phyloP scores from a whole-genome alignment of 305 asterid genomes.

The Plantago lanceolata region DNA sequence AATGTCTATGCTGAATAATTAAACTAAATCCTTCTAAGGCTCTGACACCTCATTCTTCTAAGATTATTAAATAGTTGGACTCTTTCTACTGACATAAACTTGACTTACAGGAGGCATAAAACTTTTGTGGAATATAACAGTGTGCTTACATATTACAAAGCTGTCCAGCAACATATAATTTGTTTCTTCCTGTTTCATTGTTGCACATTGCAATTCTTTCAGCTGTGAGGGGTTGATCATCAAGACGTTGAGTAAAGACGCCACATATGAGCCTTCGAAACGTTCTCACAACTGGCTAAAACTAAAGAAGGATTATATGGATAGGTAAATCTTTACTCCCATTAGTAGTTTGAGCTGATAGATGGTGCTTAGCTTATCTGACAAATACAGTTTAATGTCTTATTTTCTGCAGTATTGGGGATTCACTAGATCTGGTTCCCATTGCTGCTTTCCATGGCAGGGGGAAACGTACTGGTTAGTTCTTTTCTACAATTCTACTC shows the following conservation, averaged over 20 bases:
- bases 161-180: not conserved
- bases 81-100: too few relatives aligned
- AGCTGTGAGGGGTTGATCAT: conserved; percentile 88
- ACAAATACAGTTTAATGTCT: conserved; percentile 1
- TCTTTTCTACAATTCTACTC: conserved; percentile 38
- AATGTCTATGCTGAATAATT: too few relatives aligned
- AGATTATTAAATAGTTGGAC: too few relatives aligned
- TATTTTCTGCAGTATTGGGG: conserved; percentile 64
- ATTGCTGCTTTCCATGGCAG: conserved; percentile 84
- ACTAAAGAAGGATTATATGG: conserved; percentile 89
- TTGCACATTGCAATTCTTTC: not conserved
- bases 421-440: conserved; percentile 94
- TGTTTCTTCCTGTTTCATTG: too few relatives aligned
- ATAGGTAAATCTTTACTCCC: conserved; percentile 42
- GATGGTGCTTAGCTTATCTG: conserved; percentile 25
- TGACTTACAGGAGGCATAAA: too few relatives aligned
- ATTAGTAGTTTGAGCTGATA: conserved; percentile 16
- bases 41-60: too few relatives aligned
- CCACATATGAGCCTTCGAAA: conserved; percentile 91
- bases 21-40: too few relatives aligned
- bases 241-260: conserved; percentile 81
- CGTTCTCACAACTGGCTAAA: conserved; percentile 85
- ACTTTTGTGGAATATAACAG: too few relatives aligned
- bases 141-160: too few relatives aligned
- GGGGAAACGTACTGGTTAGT: conserved; percentile 87